Evolutionary conservation across 2,329 filamentous ascomycete genomes (phyloP).

Genomic region (Penicillium griseofulvum): DNA sequence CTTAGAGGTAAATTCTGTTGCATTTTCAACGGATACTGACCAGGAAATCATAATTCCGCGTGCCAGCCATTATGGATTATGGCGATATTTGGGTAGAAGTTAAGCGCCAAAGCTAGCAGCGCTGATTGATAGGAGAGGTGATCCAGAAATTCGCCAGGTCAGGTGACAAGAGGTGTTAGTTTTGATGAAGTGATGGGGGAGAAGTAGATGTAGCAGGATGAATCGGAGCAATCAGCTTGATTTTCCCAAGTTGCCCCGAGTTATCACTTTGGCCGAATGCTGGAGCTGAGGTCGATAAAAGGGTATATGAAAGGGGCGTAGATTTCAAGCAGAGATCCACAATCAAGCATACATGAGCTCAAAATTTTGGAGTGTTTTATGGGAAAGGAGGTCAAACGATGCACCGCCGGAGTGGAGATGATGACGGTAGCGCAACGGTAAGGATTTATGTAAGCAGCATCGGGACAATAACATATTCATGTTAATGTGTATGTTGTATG

Average conservation of each 20-base stretch:
- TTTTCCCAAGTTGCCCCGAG: not conserved
- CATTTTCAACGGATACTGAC: conserved; percentile 55
- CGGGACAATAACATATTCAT: not conserved
- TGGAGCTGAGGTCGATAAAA: not conserved
- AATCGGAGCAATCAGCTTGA: conserved; percentile 2
- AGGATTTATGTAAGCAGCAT: conserved; percentile 5
- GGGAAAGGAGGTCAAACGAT: conserved; percentile 5
- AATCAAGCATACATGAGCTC: not conserved
- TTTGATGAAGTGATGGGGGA: not conserved
- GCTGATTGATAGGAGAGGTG: not conserved
- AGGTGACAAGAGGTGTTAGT: not conserved
- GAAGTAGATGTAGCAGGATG: not conserved
- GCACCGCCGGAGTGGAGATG: conserved; percentile 9
- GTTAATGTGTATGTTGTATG: no score
- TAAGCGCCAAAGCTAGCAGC: conserved; percentile 2
- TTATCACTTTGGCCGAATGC: conserved; percentile 1
- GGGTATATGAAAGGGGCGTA: not conserved
- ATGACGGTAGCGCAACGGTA: conserved; percentile 12
- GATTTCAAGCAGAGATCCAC: not conserved
- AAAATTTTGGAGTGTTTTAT: not conserved
- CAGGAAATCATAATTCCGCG: conserved; percentile 98
- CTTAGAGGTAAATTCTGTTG: not conserved
- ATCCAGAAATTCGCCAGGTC: not conserved
- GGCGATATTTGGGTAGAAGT: conserved; percentile 7
- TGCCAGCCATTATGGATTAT: conserved; percentile 72